Base-by-base conservation (phyloP, 2,329 filamentous ascomycete genomes). In the Rhynchosporium agropyri region DNA sequence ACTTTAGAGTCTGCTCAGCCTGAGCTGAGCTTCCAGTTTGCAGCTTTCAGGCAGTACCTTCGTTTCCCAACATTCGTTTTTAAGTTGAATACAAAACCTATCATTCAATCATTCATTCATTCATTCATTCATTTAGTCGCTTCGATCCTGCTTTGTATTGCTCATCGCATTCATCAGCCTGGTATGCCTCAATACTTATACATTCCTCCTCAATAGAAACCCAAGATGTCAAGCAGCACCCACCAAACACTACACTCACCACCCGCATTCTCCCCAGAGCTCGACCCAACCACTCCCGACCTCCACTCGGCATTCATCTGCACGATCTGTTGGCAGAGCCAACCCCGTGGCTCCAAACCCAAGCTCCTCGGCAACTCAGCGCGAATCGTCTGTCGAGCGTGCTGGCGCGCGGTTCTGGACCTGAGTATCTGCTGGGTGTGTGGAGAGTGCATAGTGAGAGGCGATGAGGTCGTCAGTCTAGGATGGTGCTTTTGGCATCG, bases 401-500 rank as follows among this genome's bases (percentile, higher is more conserved):
- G 83, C 73, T 78, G 81, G 72, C 67, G 73, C 7, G 77, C 77
- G 0, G 71, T 86, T 2, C 71, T 85, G 56, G 77, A 84, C 69
- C 76, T 85, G 54, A 81, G 82, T 64, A 80, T 85, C 58, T 85
- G 80, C 72, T 85, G 76, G 84, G 82, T 81, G 31, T 86, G 84
- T 66, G 82, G 83, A 26, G 82, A 84, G 71, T 72, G 83, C 49
- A 78, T 86, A 12, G 78, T 79, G 42, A 80, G 83, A 31, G 81
- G 77, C 0, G 79, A 83, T 29, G 83, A 85, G 63, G 82, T 81
- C 65, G 80, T 85, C 46, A 84, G 82, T 66, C 76, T 85, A n/a
- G 83, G 83, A 0, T 85, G 80, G 83, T 84, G 82, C 68, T 86
- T 86, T 70, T 86, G 83, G 84, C 83, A 86, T 69, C 76, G 77